Evolutionary conservation across 2,329 filamentous ascomycete species (phyloP).

Genomic region (Escovopsis sp.): DNA sequence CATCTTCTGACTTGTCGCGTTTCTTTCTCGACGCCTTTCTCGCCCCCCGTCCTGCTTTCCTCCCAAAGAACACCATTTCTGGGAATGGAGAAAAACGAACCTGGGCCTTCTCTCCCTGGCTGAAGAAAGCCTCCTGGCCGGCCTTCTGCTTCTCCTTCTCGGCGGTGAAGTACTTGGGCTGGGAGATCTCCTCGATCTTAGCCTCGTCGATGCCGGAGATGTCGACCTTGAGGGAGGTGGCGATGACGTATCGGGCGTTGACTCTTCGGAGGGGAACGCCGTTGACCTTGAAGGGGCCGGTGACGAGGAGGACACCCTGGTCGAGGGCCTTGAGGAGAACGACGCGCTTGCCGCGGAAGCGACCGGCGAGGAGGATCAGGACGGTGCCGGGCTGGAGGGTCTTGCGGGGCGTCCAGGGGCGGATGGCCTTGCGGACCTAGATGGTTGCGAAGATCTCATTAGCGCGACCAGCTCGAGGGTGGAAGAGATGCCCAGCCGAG

Average conservation of each 20-base stretch:
- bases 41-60: no score
- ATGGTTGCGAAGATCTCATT: conserved; percentile 14
- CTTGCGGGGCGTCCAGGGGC: conserved; percentile 71
- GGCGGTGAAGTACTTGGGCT: conserved; percentile 85
- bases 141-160: conserved; percentile 94
- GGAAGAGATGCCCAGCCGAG: neutral
- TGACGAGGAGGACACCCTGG: conserved; percentile 96
- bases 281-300: conserved; percentile 99
- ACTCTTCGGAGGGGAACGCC: conserved; percentile 92
- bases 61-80: no score
- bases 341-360: conserved; percentile 99
- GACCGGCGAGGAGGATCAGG: conserved; percentile 97
- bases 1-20: neutral
- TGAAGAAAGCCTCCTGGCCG: conserved; percentile 97
- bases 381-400: conserved; percentile 88
- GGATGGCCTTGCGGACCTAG: conserved; percentile 89
- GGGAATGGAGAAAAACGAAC: conserved; percentile 34
- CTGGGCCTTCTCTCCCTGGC: conserved; percentile 96
- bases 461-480: conserved; percentile 12
- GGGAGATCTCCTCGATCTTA: conserved; percentile 68
- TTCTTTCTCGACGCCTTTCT: no score
- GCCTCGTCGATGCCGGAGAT: conserved; percentile 72
- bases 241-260: conserved; percentile 87
- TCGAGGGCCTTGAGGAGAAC: conserved; percentile 95
- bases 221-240: conserved; percentile 74